Base-by-base conservation (phyloP, 352 stramenopile genomes). In the Phytopythium sindhum region DNA sequence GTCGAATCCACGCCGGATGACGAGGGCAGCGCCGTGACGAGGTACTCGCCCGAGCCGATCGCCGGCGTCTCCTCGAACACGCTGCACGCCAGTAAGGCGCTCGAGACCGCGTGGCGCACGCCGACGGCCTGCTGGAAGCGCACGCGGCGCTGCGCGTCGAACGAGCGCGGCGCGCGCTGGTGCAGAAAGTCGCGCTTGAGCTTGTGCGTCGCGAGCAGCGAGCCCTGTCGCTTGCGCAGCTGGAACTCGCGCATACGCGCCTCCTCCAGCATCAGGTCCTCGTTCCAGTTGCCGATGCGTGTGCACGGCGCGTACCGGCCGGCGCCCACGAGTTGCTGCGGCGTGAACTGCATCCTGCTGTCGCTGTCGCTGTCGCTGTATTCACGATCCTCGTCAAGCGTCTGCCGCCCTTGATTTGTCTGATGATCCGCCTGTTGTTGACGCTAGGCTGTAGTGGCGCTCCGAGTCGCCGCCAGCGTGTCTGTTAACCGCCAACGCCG, bases 271-370 rank as follows among this genome's bases (percentile, higher is more conserved):
- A 94, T 91, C 61, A 93, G 64, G 60, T 96, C 88, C 67, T 96
- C 87, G 75, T 95, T 95, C 88, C 88, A 96, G 62, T 96, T 96
- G 56, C 88, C 88, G 57, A 95, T 93, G 52, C 85, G 88, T 52
- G 87, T 96, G 31, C 63, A 73, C 17, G 85, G 80, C 58, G 79
- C 84, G 70, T 95, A 95, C 24, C 87, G 82, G 2, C 86, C 87
- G 21, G 85, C 88, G 29, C 88, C 88, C 17, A 94, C 83, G 57
- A 95, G 85, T 65, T 96, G 88, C 70, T 96, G 88, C 42, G 88
- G 88, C n/a, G 88, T 96, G 69, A 96, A 95, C 67, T 95, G 86
- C 88, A 96, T 96, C 41, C 19, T 48, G 17, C n/a, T 6, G 17
- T 23, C 42, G 42, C 9, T 4, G n/a, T n/a, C n/a, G n/a, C n/a